These are phyloP conservation scores for Vitis cinerea DNA, from an alignment of 164 flowering plant genomes.

Conservation along the genomic window DNA sequence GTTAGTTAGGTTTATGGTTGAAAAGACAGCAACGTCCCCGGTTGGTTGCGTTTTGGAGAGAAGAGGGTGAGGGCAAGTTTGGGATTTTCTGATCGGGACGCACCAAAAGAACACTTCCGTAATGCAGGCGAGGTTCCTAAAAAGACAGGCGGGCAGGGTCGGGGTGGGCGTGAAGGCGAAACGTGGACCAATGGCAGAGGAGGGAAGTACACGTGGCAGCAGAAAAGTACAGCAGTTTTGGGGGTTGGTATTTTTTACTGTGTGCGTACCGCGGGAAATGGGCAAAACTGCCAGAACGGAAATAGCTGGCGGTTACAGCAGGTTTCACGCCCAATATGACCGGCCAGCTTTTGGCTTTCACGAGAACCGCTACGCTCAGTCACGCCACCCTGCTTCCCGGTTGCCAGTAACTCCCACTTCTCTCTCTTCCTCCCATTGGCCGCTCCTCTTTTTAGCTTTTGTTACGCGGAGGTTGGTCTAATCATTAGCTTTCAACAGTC, in stretches of 20 bases:
- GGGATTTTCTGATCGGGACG: background rate
- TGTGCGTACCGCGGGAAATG: conserved; percentile 17
- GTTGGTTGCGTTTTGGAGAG: background rate
- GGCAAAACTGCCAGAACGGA: conserved; percentile 21
- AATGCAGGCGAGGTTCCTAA: background rate
- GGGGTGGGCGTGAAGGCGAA: conserved; percentile 1
- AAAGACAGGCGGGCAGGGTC: background rate
- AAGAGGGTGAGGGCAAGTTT: background rate
- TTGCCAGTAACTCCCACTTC: conserved; percentile 1
- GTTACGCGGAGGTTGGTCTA: conserved; percentile 53
- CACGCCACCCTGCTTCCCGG: conserved; percentile 8
- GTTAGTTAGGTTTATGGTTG: conserved; percentile 12
- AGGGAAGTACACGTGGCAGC: conserved; percentile 10
- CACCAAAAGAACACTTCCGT: background rate
- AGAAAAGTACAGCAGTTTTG: conserved; percentile 5
- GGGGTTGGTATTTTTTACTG: conserved; percentile 8
- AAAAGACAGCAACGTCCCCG: background rate
- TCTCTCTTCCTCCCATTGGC: conserved; percentile 18
- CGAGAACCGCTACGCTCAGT: background rate
- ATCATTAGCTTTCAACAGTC: conserved; percentile 44
- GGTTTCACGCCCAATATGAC: conserved; percentile 27
- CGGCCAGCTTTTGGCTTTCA: conserved; percentile 23
- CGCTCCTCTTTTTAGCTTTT: conserved; percentile 4
- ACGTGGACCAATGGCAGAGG: conserved; percentile 13
- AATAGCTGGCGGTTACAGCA: conserved; percentile 49